Base-by-base conservation (phyloP, 2,329 filamentous ascomycete genomes). In the Madurella fahalii region DNA sequence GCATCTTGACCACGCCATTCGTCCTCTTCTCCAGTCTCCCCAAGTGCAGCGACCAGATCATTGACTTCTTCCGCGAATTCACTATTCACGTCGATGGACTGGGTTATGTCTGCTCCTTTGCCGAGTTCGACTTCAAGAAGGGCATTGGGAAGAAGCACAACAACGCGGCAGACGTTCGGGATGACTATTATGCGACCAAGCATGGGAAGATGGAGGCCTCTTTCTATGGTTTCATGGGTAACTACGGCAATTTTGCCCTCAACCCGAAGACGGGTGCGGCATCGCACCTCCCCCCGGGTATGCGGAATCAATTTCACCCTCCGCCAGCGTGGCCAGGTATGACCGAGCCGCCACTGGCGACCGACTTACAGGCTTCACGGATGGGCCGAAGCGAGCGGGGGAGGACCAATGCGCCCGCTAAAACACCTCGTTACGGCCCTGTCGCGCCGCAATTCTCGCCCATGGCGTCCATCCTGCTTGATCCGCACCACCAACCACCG, bases 151-250 rank as follows among this genome's bases (percentile, higher is more conserved):
- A 74, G 25, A 68, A 68, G 4, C 73, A 69, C 25, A 72, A 70
- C 11, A 72, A 62, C 51, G 69, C 64, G 59, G 57, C 50, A n/a
- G 87, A 91, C 67, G 80, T 91, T 9, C 84, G 94, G 11, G 89
- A 94, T 56, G 92, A 96, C 63, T 97, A 97, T 69, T 97, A 94
- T 67, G 85, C 90, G 18, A 90, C 91, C 9, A 96, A 96, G 67
- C 92, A 99, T 65, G 90, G 92, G 59, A 99, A 99, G 74, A 96
- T 99, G 90, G 86, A 94, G n/a, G 89, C 91, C 15, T 97, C 93
- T 0, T 94, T 96, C 68, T 92, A 94, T 65, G 91, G 92, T 2
- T 99, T 99, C 69, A 77, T 96, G 56, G 91, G 96, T 67, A 92
- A 95, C 63, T 99, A 99, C 65, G 83, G 86, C 13, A 82, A 95